These are phyloP conservation scores for Gracilaria gracilis DNA, from an alignment of 23 red algal genomes.

Conservation along the genomic window DNA sequence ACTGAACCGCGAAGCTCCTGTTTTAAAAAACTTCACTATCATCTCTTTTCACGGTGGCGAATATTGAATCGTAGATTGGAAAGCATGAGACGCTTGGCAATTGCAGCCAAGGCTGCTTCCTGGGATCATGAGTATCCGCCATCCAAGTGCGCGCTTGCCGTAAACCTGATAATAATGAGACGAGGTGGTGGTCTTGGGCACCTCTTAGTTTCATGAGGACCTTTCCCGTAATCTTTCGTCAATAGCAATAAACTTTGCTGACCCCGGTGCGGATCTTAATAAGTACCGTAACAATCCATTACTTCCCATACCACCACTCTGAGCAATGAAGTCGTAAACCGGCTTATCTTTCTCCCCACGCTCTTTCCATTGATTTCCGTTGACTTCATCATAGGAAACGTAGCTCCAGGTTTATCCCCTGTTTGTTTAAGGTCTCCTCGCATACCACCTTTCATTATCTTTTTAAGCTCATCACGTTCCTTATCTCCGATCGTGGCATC, in stretches of 20 bases:
- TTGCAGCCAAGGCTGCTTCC: not conserved
- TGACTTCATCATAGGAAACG: slow-evolving; percentile 11
- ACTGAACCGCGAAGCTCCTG: too few relatives aligned
- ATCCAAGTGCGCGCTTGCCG: too few relatives aligned
- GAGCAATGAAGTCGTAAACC: slow-evolving; percentile 8
- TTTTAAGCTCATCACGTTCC: slow-evolving; percentile 31
- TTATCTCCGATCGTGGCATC: slow-evolving; percentile 22
- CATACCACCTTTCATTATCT: slow-evolving; percentile 15
- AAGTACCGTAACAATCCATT: slow-evolving; percentile 17
- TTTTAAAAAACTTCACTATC: not conserved
- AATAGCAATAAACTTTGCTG: not conserved
- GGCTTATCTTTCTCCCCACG: slow-evolving; percentile 38
- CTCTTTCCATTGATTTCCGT: slow-evolving; percentile 3
- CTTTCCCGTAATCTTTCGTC: slow-evolving; percentile 23
- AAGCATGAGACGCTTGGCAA: not conserved
- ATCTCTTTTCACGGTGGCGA: not conserved
- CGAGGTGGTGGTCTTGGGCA: slow-evolving; percentile 9
- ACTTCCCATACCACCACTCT: slow-evolving; percentile 11
- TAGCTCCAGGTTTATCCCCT: slow-evolving; percentile 6
- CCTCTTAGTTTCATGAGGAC: not conserved
- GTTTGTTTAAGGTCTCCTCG: slow-evolving; percentile 4
- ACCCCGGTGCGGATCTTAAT: slow-evolving; percentile 14
- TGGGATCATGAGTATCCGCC: too few relatives aligned
- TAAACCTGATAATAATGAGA: not conserved
- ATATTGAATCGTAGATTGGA: not conserved